Evolutionary conservation across 176 grass and related monocot genomes (phyloP).

Genomic region (Triticum monococcum): DNA sequence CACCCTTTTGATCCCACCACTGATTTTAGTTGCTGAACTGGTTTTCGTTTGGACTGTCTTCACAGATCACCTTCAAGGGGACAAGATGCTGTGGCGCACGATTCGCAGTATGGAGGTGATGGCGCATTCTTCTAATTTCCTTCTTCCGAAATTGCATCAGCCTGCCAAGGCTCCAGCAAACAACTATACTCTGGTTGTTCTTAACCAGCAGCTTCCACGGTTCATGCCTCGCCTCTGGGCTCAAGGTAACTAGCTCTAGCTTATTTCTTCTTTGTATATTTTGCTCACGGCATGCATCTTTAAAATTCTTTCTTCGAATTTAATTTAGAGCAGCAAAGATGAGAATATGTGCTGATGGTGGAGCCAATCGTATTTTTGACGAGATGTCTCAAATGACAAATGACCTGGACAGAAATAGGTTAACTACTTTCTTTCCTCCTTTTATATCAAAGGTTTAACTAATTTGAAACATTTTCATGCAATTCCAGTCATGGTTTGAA

Average conservation of each 20-base stretch:
- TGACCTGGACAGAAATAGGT: slow-evolving; percentile 54
- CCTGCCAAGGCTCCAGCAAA: slow-evolving; percentile 32
- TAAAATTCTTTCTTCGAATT: slow-evolving; percentile 35
- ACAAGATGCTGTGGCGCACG: slow-evolving; percentile 39
- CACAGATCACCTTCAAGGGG: neutral
- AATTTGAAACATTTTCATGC: slow-evolving; percentile 1
- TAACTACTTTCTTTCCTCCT: slow-evolving; percentile 17
- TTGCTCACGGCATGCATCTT: neutral
- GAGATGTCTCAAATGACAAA: slow-evolving; percentile 61
- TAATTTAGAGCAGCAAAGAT: slow-evolving; percentile 74
- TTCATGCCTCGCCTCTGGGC: slow-evolving; percentile 61
- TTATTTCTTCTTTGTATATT: slow-evolving; percentile 5
- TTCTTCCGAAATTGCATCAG: slow-evolving; percentile 46
- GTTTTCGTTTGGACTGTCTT: neutral
- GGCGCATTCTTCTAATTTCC: slow-evolving; percentile 62
- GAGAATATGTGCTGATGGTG: slow-evolving; percentile 76
- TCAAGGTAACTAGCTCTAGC: slow-evolving; percentile 46
- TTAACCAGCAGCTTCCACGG: slow-evolving; percentile 71
- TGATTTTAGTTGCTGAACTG: neutral
- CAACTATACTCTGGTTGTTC: slow-evolving; percentile 65
- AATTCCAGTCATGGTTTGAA: neutral
- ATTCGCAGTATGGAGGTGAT: slow-evolving; percentile 53
- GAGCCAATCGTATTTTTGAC: slow-evolving; percentile 75
- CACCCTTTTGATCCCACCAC: neutral
- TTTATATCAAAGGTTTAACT: neutral